These are phyloP conservation scores for Dryadomyces sulphureus DNA, from an alignment of 2,329 filamentous ascomycete genomes.

Conservation along the genomic window DNA sequence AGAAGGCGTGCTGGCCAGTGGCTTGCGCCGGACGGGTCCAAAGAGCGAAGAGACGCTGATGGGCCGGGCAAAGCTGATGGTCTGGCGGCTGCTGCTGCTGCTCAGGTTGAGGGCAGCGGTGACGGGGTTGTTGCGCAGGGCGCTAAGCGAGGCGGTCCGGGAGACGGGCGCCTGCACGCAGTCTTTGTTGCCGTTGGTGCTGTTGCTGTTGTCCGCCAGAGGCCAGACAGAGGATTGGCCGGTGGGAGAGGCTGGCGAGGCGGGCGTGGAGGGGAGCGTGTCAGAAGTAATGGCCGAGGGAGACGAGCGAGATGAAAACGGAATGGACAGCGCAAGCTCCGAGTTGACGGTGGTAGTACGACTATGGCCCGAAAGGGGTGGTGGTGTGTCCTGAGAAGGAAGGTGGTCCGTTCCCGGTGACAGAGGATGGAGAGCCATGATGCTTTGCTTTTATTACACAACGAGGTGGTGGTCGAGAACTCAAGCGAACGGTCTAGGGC, in stretches of 20 bases:
- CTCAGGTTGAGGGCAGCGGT: too few species aligned
- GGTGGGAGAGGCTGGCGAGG: background rate
- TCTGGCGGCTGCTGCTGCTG: too few species aligned
- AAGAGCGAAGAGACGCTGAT: background rate
- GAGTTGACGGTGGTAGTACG: background rate
- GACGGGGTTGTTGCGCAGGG: too few species aligned
- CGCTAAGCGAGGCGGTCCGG: too few species aligned
- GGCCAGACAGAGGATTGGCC: background rate
- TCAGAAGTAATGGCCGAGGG: constrained; percentile 2
- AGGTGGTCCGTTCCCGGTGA: constrained; percentile 5
- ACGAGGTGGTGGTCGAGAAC: background rate
- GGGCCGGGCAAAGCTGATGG: too few species aligned
- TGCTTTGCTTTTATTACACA: background rate
- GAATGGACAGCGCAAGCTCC: background rate
- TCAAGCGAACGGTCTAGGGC: background rate
- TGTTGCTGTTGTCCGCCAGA: background rate
- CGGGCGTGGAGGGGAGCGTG: background rate
- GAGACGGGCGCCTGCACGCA: too few species aligned
- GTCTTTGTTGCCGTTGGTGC: background rate
- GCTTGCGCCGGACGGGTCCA: constrained; percentile 39
- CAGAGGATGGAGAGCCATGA: constrained; percentile 9
- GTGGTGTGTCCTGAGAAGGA: background rate
- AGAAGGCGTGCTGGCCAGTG: constrained; percentile 43
- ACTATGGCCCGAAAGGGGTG: background rate
- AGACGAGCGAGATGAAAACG: background rate